These are phyloP conservation scores for Tanacetum coccineum DNA, from an alignment of 129 eudicot species.

Conservation along the genomic window DNA sequence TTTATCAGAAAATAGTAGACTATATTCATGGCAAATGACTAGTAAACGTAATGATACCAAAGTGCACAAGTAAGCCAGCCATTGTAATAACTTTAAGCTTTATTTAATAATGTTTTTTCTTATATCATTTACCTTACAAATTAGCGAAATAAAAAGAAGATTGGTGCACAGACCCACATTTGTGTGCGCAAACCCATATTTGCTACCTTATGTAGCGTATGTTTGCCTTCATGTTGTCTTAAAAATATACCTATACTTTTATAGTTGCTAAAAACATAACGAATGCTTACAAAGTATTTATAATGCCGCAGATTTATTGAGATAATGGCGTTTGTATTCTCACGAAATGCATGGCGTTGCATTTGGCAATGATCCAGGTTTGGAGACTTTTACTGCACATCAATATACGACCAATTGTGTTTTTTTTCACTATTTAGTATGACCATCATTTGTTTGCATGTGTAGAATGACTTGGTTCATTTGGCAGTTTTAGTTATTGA, in stretches of 20 bases:
- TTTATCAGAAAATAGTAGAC: conserved; percentile 51
- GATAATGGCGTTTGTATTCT: conserved; percentile 91
- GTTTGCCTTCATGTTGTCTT: conserved; percentile 19
- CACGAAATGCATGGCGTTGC: conserved; percentile 91
- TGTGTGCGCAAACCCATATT: conserved; percentile 39
- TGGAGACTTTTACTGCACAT: neutral
- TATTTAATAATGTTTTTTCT: neutral
- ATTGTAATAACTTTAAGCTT: neutral
- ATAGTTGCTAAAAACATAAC: too few species aligned
- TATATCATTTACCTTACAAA: conserved; percentile 29
- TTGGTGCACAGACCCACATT: conserved; percentile 69
- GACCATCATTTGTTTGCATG: neutral
- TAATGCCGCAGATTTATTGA: conserved; percentile 64
- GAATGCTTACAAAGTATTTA: neutral
- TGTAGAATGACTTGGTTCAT: conserved; percentile 84
- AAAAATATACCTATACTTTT: neutral
- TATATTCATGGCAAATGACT: conserved; percentile 76
- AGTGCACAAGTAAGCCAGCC: conserved; percentile 62
- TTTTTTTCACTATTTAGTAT: neutral
- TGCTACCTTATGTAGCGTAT: conserved; percentile 61
- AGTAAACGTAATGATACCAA: conserved; percentile 45
- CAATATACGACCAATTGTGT: neutral
- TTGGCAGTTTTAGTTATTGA: too few species aligned
- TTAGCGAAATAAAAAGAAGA: conserved; percentile 63
- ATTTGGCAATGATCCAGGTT: conserved; percentile 93